Percentiles rank a stretch among this genome's conserved stretches.
These are phyloP conservation scores for Diaporthe sp. DNA, from an alignment of 2,329 filamentous ascomycete genomes.

Conservation along the genomic window DNA sequence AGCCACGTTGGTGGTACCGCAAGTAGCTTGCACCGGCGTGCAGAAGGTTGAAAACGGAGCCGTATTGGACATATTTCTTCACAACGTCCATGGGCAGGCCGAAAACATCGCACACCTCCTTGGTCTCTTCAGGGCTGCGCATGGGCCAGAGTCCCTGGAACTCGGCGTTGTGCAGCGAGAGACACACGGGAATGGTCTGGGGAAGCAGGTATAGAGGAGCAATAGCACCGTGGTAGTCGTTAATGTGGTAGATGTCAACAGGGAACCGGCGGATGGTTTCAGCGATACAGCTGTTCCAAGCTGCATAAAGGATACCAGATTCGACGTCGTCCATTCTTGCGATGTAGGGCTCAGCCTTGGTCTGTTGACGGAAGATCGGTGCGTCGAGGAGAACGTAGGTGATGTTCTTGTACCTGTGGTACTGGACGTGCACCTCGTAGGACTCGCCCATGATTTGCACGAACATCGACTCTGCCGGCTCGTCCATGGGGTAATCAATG, in stretches of 20 bases:
- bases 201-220: slow-evolving; percentile 76
- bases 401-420: slow-evolving; percentile 65
- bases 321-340: slow-evolving; percentile 78
- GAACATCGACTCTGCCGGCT: slow-evolving; percentile 71
- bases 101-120: slow-evolving; percentile 75
- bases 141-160: slow-evolving; percentile 79
- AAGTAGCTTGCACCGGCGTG: slow-evolving; percentile 75
- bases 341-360: slow-evolving; percentile 73
- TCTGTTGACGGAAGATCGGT: slow-evolving; percentile 74
- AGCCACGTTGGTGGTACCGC: slow-evolving; percentile 74
- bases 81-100: slow-evolving; percentile 70
- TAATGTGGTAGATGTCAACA: slow-evolving; percentile 57
- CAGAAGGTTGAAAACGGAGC: slow-evolving; percentile 75
- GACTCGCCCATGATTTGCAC: slow-evolving; percentile 73
- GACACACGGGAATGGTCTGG: slow-evolving; percentile 70
- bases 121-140: slow-evolving; percentile 71
- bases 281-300: slow-evolving; percentile 79
- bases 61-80: slow-evolving; percentile 74
- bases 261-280: slow-evolving; percentile 72
- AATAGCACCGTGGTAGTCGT: slow-evolving; percentile 55
- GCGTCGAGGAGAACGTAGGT: slow-evolving; percentile 65
- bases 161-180: slow-evolving; percentile 77
- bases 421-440: slow-evolving; percentile 75
- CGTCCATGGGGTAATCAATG: slow-evolving; percentile 74
- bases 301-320: slow-evolving; percentile 76